Percentiles rank a stretch among this genome's conserved stretches.
These are phyloP conservation scores for Colletotrichum endophyticum DNA, from an alignment of 2,329 filamentous ascomycete species.

Conservation along the genomic window DNA sequence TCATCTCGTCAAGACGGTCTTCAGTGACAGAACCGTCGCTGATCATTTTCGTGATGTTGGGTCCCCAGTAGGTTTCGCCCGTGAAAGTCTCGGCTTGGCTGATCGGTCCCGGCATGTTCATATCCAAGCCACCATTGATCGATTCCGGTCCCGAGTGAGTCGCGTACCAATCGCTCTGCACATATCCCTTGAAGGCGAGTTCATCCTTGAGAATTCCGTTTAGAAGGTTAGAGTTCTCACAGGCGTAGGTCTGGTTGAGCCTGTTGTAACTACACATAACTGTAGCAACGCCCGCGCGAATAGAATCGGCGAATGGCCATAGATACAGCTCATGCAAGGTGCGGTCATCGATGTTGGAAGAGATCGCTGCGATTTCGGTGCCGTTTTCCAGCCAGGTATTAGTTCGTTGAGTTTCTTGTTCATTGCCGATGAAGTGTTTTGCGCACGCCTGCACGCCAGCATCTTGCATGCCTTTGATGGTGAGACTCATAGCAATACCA, in stretches of 20 bases:
- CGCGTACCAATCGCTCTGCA: constrained; percentile 73
- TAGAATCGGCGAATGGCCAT: constrained; percentile 73
- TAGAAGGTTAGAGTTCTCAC: constrained; percentile 65
- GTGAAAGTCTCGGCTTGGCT: constrained; percentile 40
- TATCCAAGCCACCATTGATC: constrained; percentile 75
- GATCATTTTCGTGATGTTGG: constrained; percentile 60
- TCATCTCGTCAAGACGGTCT: constrained; percentile 71
- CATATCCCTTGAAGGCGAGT: constrained; percentile 71
- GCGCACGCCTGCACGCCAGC: constrained; percentile 41
- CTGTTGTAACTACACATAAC: constrained; percentile 79
- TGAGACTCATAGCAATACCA: constrained; percentile 67
- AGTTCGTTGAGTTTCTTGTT: constrained; percentile 67
- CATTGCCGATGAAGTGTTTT: constrained; percentile 70
- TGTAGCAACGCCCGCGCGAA: constrained; percentile 67
- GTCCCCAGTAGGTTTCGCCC: constrained; percentile 68
- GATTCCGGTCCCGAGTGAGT: constrained; percentile 75
- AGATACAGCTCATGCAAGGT: constrained; percentile 71
- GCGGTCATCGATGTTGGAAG: constrained; percentile 66
- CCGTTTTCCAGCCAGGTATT: constrained; percentile 45
- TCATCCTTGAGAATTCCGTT: constrained; percentile 73
- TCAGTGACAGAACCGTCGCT: constrained; percentile 61
- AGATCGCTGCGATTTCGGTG: constrained; percentile 55
- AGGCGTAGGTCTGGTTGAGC: constrained; percentile 71
- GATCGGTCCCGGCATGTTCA: constrained; percentile 75
- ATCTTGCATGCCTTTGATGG: constrained; percentile 62